Evolutionary conservation across 1,139 yeast species (phyloP).

Genomic region (Diutina rugosa): DNA sequence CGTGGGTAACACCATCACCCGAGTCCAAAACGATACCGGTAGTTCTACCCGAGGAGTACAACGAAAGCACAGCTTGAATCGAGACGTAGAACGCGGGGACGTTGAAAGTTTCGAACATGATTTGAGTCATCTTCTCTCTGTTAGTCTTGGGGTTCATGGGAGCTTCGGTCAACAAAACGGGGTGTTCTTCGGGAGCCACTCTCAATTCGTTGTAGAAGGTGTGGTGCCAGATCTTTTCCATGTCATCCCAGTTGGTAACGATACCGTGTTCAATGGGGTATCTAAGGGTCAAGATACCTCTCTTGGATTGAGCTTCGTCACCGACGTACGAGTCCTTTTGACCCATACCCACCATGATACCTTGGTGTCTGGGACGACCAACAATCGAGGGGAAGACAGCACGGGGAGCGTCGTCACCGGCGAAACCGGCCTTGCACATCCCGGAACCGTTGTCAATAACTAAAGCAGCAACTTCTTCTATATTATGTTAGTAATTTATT

Average conservation of each 20-base stretch:
- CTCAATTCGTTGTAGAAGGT: conserved; percentile 95
- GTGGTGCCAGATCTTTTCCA: conserved; percentile 99
- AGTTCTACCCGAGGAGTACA: conserved; percentile 99
- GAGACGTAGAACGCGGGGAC: conserved; percentile 99
- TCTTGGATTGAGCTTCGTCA: conserved; percentile 99
- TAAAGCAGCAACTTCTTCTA: conserved; percentile 51
- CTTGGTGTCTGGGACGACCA: conserved; percentile 99
- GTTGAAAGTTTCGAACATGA: conserved; percentile 96
- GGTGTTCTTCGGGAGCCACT: conserved; percentile 99
- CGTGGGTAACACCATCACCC: conserved; percentile 99
- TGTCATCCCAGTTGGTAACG: conserved; percentile 99
- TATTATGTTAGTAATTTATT: conserved; percentile 11
- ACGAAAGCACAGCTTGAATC: conserved; percentile 95
- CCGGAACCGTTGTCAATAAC: conserved; percentile 99
- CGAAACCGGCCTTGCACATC: conserved; percentile 99
- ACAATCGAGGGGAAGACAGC: conserved; percentile 99
- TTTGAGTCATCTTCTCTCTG: conserved; percentile 99
- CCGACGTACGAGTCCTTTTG: conserved; percentile 99
- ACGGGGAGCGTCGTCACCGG: conserved; percentile 99
- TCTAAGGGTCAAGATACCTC: conserved; percentile 98
- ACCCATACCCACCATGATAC: conserved; percentile 99
- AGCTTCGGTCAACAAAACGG: conserved; percentile 95
- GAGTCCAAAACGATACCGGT: conserved; percentile 99
- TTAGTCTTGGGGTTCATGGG: conserved; percentile 98
- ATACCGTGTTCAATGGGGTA: conserved; percentile 99